Conservation (phyloP, 768 basidiomycete species). For the Kwoniella sp. region DNA sequence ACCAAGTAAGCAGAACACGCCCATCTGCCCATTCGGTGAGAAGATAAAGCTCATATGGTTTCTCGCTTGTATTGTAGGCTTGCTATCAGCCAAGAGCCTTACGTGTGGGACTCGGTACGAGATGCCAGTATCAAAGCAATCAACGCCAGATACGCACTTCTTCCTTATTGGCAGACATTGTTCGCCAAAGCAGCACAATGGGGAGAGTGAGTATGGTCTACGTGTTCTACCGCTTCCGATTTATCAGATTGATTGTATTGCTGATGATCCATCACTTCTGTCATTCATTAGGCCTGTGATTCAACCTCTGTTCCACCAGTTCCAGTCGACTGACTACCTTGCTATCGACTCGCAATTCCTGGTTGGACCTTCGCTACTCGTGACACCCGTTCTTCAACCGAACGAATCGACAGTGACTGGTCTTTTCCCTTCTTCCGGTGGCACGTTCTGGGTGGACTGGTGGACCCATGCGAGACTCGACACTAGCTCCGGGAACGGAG, state of each 20-base stretch:
- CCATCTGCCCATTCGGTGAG: background rate
- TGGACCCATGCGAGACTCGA: constrained; percentile 56
- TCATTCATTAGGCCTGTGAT: constrained; percentile 64
- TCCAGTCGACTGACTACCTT: constrained; percentile 66
- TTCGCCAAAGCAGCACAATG: constrained; percentile 35
- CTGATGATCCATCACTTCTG: constrained; percentile 5
- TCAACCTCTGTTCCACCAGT: constrained; percentile 76
- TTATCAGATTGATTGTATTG: background rate
- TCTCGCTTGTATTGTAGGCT: constrained; percentile 8
- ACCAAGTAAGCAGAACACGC: constrained; percentile 34
- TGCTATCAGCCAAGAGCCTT: constrained; percentile 66
- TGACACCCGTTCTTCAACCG: constrained; percentile 73
- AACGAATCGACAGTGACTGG: constrained; percentile 71
- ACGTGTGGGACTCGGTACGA: constrained; percentile 77
- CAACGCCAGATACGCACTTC: constrained; percentile 67
- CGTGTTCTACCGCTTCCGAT: no score
- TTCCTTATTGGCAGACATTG: constrained; percentile 69
- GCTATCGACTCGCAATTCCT: constrained; percentile 64
- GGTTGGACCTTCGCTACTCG: constrained; percentile 69
- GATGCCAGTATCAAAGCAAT: constrained; percentile 73
- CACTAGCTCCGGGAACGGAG: constrained; percentile 52
- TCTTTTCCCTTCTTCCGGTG: constrained; percentile 33
- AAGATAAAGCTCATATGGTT: background rate
- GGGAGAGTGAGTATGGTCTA: constrained; percentile 41
- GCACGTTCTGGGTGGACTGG: constrained; percentile 41